Conservation (phyloP, 257 asterid species). For the Lantana camara region DNA sequence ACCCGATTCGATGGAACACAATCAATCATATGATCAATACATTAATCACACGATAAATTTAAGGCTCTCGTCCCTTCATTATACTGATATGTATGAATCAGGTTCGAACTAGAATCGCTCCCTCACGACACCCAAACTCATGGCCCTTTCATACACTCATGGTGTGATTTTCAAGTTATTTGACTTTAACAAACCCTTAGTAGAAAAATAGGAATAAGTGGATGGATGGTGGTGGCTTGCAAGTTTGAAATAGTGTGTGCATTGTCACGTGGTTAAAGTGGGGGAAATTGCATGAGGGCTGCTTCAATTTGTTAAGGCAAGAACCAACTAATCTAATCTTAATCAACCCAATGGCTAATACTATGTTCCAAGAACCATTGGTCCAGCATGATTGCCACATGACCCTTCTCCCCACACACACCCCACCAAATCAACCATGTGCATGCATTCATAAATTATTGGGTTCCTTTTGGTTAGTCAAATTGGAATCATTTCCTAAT, state of each 20-base stretch:
- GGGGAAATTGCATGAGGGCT: constrained; percentile 60
- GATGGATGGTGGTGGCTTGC: constrained; percentile 34
- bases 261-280: constrained; percentile 60
- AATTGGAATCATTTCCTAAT: constrained; percentile 32
- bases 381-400: constrained; percentile 47
- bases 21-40: too few relatives aligned
- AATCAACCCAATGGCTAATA: constrained; percentile 46
- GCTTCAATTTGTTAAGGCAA: constrained; percentile 54
- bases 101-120: too few relatives aligned
- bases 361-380: constrained; percentile 68
- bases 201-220: constrained; percentile 16
- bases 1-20: too few relatives aligned
- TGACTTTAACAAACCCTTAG: constrained; percentile 29
- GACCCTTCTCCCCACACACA: constrained; percentile 42
- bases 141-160: constrained; percentile 7
- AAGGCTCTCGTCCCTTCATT: too few relatives aligned
- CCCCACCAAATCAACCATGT: constrained; percentile 56
- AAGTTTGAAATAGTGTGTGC: constrained; percentile 12
- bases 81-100: too few relatives aligned
- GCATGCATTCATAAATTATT: constrained; percentile 34
- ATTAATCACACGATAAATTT: too few relatives aligned
- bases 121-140: not conserved
- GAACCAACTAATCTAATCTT: constrained; percentile 54
- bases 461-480: constrained; percentile 17
- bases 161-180: constrained; percentile 29